These are phyloP conservation scores for Lactarius indigo DNA, from an alignment of 768 basidiomycete genomes.

Conservation along the genomic window DNA sequence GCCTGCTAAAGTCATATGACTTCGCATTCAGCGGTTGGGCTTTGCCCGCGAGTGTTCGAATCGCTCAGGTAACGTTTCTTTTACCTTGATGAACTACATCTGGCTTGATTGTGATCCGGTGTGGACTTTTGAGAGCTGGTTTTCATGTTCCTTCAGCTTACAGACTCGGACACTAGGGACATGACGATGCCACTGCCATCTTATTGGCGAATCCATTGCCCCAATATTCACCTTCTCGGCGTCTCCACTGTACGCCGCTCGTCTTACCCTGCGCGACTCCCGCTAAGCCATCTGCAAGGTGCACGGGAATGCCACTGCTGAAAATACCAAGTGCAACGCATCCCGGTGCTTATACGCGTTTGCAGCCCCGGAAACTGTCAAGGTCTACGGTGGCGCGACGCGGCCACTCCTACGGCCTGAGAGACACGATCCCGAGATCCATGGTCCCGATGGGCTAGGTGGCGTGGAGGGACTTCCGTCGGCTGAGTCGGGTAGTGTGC, in stretches of 20 bases:
- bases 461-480: constrained; percentile 76
- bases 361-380: constrained; percentile 53
- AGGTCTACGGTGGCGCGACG: constrained; percentile 64
- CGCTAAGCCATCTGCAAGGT: constrained; percentile 42
- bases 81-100: constrained; percentile 28
- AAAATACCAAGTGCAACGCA: constrained; percentile 67
- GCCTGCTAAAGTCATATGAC: constrained; percentile 37
- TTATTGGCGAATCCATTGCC: constrained; percentile 65
- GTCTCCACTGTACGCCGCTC: constrained; percentile 68
- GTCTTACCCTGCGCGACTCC: background rate
- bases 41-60: constrained; percentile 62
- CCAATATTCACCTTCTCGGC: constrained; percentile 67
- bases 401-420: constrained; percentile 63
- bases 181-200: constrained; percentile 86
- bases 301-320: constrained; percentile 70
- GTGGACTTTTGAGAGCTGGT: constrained; percentile 4
- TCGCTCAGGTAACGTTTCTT: constrained; percentile 52
- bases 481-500: constrained; percentile 46
- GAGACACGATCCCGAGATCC: constrained; percentile 72
- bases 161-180: constrained; percentile 60
- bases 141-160: background rate
- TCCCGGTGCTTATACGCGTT: constrained; percentile 75
- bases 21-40: constrained; percentile 48
- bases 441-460: constrained; percentile 78
- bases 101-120: constrained; percentile 40